Base-by-base conservation (phyloP, 306 rosid genomes). In the Cicer chorassanicum region DNA sequence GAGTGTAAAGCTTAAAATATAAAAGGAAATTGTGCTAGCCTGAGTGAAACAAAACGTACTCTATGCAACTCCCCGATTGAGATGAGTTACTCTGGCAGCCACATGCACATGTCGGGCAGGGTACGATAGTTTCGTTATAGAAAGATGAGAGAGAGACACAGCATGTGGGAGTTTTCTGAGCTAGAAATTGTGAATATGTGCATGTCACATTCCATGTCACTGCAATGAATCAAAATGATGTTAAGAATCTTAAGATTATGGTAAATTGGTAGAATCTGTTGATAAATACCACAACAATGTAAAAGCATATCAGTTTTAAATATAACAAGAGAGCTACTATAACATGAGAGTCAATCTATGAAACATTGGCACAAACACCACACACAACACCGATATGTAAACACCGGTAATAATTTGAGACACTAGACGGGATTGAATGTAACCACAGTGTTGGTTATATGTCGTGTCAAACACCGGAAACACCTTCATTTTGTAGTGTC, bases 191-290 rank as follows among this genome's bases (percentile, higher is more conserved):
- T 8, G 98, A 93, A 81, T 89, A 93, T 45, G 95, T 89, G 86
- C 98, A 93, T 3, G 95, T 87, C 70, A 89, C 80, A 43, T 88
- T 90, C 98, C 98, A 90, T 24, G 98, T 90, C 97, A 90, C 98
- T 93, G 95, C 87, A 75, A 83, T 9, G 24, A 72, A 73, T 39
- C 59, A 79, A 61, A 68, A 68, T 69, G 5, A 55, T 15, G 65
- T 53, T 68, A 56, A 59, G 50, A 15, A 15, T 50, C 36, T 18
- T n/a, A 56, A 42, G 34, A 61, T 44, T 60, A 61, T 65, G 8
- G 9, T 14, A 70, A 18, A 18, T 39, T 63, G 41, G 45, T 19
- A 43, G 34, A 8, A 59, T 51, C 9, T 48, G 8, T 48, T 6
- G 4, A 29, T 29, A 29, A 29, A 29, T 36, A 64, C 65, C 5